Percentiles rank a stretch among this genome's conserved stretches.
Conservation (phyloP, 768 basidiomycete species). For the Leucosporidium creatinivorum region DNA sequence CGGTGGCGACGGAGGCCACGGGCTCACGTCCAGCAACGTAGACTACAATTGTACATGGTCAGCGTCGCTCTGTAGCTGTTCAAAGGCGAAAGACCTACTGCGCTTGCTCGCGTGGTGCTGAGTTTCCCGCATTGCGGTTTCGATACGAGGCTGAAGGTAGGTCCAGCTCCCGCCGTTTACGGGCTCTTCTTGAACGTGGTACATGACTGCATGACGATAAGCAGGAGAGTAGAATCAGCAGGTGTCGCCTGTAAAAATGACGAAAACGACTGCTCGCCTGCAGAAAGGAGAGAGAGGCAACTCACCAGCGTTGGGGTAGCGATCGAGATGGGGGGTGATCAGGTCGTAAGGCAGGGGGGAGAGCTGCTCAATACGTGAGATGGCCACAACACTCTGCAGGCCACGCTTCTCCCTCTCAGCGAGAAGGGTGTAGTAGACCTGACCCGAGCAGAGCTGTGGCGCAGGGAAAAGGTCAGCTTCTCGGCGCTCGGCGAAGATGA, state of each 20-base stretch:
- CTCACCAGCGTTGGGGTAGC: conserved; percentile 88
- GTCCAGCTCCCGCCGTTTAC: conserved; percentile 97
- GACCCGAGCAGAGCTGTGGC: conserved; percentile 48
- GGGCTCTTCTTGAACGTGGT: conserved; percentile 65
- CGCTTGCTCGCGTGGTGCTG: conserved; percentile 85
- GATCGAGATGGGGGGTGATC: conserved; percentile 85
- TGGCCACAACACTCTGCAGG: conserved; percentile 73
- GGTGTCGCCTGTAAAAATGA: background rate
- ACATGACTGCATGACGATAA: conserved; percentile 5
- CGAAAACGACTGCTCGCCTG: no score
- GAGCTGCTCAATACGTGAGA: conserved; percentile 88
- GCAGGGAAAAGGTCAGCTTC: background rate
- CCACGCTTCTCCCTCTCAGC: conserved; percentile 78
- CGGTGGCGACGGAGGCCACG: conserved; percentile 23
- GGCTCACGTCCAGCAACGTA: conserved; percentile 87
- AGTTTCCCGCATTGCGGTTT: conserved; percentile 86
- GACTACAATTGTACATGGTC: conserved; percentile 42
- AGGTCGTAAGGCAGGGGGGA: conserved; percentile 97
- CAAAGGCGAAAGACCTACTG: background rate
- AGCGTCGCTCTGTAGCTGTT: no score
- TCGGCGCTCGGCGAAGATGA: background rate
- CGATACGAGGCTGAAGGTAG: conserved; percentile 57
- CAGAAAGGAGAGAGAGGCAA: no score
- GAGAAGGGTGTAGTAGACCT: conserved; percentile 85
- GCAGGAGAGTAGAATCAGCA: background rate